These are phyloP conservation scores for Buddleja alternifolia DNA, from an alignment of 257 asterid genomes.

Conservation along the genomic window DNA sequence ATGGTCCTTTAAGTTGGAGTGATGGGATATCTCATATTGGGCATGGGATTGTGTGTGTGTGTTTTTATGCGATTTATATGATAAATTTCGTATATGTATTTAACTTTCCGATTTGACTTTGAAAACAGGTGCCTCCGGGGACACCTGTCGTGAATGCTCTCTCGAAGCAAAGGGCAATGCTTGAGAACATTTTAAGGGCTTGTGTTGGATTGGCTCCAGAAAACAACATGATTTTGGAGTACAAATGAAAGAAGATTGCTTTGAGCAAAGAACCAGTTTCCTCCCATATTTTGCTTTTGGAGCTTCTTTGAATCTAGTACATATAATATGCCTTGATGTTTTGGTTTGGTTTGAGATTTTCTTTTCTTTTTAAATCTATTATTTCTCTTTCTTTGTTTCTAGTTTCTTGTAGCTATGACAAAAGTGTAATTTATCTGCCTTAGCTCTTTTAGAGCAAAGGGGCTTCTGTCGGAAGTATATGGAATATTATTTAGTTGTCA, in stretches of 20 bases:
- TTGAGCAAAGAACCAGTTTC: constrained; percentile 19
- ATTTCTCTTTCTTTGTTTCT: neutral
- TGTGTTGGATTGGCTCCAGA: constrained; percentile 98
- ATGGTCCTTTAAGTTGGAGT: neutral
- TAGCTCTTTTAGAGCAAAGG: neutral
- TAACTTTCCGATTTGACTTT: constrained; percentile 4
- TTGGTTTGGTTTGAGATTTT: neutral
- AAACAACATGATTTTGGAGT: constrained; percentile 97
- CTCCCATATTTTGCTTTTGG: neutral
- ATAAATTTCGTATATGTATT: neutral
- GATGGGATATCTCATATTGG: too few relatives aligned
- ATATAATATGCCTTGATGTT: neutral
- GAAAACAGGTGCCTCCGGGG: constrained; percentile 90
- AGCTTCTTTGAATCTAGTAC: neutral
- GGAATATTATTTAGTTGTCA: neutral
- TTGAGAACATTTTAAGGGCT: constrained; percentile 96
- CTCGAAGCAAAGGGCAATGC: constrained; percentile 95
- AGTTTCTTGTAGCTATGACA: constrained; percentile 31
- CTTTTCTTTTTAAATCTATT: neutral
- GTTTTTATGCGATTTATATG: neutral
- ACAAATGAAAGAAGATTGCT: constrained; percentile 55
- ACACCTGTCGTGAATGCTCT: constrained; percentile 98
- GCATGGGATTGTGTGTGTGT: neutral
- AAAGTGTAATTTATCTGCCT: constrained; percentile 31
- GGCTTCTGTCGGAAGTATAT: neutral